Conservation (phyloP, 495 filamentous ascomycete species). For the Usnea hakonensis region DNA sequence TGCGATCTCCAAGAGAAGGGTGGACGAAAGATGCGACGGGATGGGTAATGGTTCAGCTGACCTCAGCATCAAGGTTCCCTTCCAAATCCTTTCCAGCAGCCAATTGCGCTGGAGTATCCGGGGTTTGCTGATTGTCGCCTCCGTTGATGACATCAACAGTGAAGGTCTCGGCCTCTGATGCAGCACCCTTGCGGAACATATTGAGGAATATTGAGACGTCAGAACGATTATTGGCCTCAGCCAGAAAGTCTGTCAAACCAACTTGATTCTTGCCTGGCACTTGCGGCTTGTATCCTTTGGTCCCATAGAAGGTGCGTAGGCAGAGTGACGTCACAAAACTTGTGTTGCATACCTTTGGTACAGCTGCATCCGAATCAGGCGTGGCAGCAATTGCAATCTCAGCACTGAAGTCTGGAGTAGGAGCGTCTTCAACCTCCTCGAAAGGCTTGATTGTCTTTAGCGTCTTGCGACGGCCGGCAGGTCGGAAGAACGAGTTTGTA, state of each 20-base stretch:
- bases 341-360: conserved; percentile 41
- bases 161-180: conserved; percentile 35
- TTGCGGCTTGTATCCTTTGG: conserved; percentile 41
- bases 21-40: no score
- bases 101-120: conserved; percentile 27
- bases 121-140: conserved; percentile 34
- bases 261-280: conserved; percentile 37
- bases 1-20: no score
- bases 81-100: conserved; percentile 29
- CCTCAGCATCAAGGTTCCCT: conserved; percentile 41
- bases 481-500: conserved; percentile 54
- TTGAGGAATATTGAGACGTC: conserved; percentile 43
- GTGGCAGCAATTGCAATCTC: conserved; percentile 24
- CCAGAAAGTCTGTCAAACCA: conserved; percentile 43
- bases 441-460: conserved; percentile 17
- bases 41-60: no score
- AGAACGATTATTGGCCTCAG: conserved; percentile 42
- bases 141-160: conserved; percentile 35
- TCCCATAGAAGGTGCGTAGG: conserved; percentile 48
- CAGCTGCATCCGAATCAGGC: conserved; percentile 24
- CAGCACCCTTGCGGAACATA: conserved; percentile 43
- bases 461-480: conserved; percentile 10
- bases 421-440: not conserved
- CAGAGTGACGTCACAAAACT: conserved; percentile 46
- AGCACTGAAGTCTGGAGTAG: conserved; percentile 22